Percentiles rank a stretch among this genome's conserved stretches.
phyloP scores from a whole-genome alignment of 2,329 filamentous ascomycete species.

The Pseudogymnoascus sp. region DNA sequence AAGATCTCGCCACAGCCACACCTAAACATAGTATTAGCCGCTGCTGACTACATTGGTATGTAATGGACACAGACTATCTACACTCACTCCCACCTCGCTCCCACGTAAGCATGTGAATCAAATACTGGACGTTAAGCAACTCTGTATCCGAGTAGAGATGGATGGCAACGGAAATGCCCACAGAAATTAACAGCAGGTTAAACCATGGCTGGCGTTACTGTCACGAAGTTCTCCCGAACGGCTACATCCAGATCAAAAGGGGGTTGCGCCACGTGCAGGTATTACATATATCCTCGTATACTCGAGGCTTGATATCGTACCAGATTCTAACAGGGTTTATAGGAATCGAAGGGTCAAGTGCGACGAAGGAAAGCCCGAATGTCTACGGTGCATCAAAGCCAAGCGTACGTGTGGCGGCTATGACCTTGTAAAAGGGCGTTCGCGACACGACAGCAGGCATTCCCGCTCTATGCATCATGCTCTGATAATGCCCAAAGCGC shows the following conservation, averaged over 20 bases:
- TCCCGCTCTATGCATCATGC: conserved; percentile 11
- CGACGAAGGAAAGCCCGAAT: conserved; percentile 55
- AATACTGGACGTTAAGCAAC: background rate
- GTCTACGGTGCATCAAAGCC: conserved; percentile 52
- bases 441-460: background rate
- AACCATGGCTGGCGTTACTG: background rate
- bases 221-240: conserved; percentile 2
- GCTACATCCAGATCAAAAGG: background rate
- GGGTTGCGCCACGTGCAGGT: conserved; percentile 5
- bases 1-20: background rate
- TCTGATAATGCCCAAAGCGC: conserved; percentile 11
- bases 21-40: background rate
- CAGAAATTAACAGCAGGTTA: background rate
- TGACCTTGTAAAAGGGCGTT: conserved; percentile 21
- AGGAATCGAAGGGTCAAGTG: conserved; percentile 48
- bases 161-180: background rate
- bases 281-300: background rate
- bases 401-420: conserved; percentile 55
- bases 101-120: background rate
- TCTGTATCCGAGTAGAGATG: background rate
- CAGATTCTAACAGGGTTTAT: background rate
- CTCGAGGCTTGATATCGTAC: background rate
- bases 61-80: background rate
- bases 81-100: background rate
- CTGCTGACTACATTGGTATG: background rate